phyloP scores from a whole-genome alignment of 78 protist genomes.

The Dictyostelium capitatum region DNA sequence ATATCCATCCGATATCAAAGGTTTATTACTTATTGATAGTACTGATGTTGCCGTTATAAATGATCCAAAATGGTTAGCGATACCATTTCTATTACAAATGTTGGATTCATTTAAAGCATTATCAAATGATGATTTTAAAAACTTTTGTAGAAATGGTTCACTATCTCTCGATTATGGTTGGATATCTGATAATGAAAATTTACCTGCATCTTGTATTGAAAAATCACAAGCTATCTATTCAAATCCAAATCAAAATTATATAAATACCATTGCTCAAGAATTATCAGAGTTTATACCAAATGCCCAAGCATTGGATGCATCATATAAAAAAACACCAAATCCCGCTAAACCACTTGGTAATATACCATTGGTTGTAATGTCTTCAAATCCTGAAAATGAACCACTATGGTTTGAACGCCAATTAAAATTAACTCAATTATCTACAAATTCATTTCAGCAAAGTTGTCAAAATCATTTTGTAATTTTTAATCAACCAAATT shows the following conservation, averaged over 20 bases:
- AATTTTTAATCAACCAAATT: constrained; percentile 8
- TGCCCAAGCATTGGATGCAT: neutral
- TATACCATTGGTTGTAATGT: constrained; percentile 9
- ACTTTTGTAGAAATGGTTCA: neutral
- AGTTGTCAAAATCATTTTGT: constrained; percentile 18
- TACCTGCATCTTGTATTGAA: constrained; percentile 6
- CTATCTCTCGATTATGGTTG: constrained; percentile 16
- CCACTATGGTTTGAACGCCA: constrained; percentile 19
- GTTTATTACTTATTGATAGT: constrained; percentile 38
- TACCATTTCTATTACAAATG: neutral
- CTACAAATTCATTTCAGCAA: neutral
- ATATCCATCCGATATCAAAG: constrained; percentile 30
- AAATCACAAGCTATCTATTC: constrained; percentile 1
- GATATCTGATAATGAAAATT: neutral
- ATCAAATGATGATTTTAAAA: neutral
- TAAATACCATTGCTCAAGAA: neutral
- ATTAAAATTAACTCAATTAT: neutral
- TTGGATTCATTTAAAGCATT: neutral
- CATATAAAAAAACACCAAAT: neutral
- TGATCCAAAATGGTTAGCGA: neutral
- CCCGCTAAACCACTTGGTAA: neutral
- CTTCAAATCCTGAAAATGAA: neutral
- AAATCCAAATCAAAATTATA: neutral
- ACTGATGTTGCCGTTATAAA: constrained; percentile 1
- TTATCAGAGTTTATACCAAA: neutral